A percentile compares a stretch with the other conserved stretches of the same genome.
Evolutionary conservation across 169 alveolate genomes (phyloP).

Genomic region (Condylostoma magnum): DNA sequence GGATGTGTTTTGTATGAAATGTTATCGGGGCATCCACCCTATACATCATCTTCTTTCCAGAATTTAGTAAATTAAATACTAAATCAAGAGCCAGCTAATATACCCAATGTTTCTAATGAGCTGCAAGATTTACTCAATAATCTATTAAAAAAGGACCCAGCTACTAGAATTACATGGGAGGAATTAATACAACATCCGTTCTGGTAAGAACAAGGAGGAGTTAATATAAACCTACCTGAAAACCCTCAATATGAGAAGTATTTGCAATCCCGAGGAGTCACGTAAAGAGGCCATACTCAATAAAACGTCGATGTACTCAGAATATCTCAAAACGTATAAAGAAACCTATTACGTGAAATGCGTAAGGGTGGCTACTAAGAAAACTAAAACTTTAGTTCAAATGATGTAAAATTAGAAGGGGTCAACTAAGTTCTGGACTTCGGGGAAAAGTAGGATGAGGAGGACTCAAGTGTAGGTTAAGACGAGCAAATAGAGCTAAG

Average conservation of each 20-base stretch:
- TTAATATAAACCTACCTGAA: conserved; percentile 45
- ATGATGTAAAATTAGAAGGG: conserved; percentile 32
- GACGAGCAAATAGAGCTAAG: not conserved
- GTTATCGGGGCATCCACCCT: conserved; percentile 88
- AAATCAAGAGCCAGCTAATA: conserved; percentile 42
- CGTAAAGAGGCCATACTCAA: not conserved
- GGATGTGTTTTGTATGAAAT: conserved; percentile 80
- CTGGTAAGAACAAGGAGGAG: conserved; percentile 51
- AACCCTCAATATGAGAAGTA: conserved; percentile 64
- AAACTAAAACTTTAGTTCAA: conserved; percentile 31
- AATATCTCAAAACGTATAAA: conserved; percentile 58
- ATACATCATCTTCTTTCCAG: conserved; percentile 59
- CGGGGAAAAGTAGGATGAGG: conserved; percentile 15
- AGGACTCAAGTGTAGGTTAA: not conserved
- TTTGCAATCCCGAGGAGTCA: conserved; percentile 16
- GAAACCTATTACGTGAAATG: conserved; percentile 38
- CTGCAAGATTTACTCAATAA: conserved; percentile 59
- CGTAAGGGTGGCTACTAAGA: conserved; percentile 26
- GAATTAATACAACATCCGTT: conserved; percentile 67
- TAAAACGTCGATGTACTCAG: conserved; percentile 61
- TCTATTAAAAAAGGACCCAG: conserved; percentile 75
- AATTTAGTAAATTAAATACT: conserved; percentile 63
- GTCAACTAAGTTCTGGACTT: conserved; percentile 35
- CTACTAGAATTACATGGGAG: conserved; percentile 77
- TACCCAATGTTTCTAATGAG: conserved; percentile 52